Conservation (phyloP, 805 yeast species). For the Danielia reshetovae region DNA sequence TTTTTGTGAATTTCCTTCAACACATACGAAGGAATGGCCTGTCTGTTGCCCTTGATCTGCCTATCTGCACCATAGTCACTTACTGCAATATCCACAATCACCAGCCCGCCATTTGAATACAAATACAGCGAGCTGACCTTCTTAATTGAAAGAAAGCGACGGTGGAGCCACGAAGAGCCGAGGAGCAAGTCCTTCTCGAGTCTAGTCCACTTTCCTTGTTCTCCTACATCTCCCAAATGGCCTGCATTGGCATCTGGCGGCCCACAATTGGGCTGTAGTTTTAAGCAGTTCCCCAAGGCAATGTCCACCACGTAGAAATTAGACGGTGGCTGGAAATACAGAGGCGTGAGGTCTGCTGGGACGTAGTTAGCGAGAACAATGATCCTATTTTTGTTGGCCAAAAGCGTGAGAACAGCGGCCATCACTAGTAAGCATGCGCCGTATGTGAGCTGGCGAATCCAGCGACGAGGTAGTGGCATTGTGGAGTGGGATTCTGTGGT, state of each 20-base stretch:
- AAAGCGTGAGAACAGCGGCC: conserved; percentile 23
- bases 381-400: conserved; percentile 39
- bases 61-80: conserved; percentile 29
- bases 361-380: conserved; percentile 20
- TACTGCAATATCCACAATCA: conserved; percentile 40
- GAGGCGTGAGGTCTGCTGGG: conserved; percentile 23
- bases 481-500: no score
- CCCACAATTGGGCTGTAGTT: conserved; percentile 10
- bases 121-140: conserved; percentile 20
- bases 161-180: conserved; percentile 40
- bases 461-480: conserved; percentile 30
- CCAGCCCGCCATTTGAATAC: conserved; percentile 19
- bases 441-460: conserved; percentile 26
- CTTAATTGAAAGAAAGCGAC: conserved; percentile 36
- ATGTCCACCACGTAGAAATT: conserved; percentile 40
- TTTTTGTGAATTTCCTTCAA: conserved; percentile 25
- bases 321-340: conserved; percentile 40
- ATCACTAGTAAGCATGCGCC: conserved; percentile 14
- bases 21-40: conserved; percentile 25
- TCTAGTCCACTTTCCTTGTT: conserved; percentile 35
- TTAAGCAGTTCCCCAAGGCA: conserved; percentile 31
- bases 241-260: conserved; percentile 10
- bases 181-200: conserved; percentile 47
- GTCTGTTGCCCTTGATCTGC: conserved; percentile 35
- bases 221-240: conserved; percentile 12